Evolutionary conservation across 371 early-diverging fungal species (phyloP).

Genomic region (Syncephalis fuscata): DNA sequence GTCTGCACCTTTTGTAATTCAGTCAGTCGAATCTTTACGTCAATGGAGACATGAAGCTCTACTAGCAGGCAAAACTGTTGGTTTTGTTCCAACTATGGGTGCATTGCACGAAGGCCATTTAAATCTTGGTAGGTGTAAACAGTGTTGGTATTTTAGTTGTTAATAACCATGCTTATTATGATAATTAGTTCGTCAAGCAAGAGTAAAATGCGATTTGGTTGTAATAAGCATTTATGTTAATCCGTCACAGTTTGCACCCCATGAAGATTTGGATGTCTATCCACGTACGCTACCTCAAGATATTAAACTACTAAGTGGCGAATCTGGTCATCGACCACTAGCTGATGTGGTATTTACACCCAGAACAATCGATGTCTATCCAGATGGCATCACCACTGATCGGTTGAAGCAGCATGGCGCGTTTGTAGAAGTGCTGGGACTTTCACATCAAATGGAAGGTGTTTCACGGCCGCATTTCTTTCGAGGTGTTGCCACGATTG

Average conservation of each 20-base stretch:
- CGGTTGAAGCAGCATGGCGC: slow-evolving; percentile 62
- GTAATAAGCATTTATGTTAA: slow-evolving; percentile 89
- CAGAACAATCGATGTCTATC: slow-evolving; percentile 80
- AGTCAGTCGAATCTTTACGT: no score
- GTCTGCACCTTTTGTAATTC: no score
- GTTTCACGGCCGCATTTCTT: slow-evolving; percentile 88
- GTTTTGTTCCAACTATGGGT: slow-evolving; percentile 81
- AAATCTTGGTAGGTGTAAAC: slow-evolving; percentile 40
- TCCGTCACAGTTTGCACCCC: slow-evolving; percentile 93
- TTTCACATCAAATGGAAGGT: slow-evolving; percentile 86
- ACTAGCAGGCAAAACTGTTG: slow-evolving; percentile 22
- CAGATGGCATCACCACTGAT: slow-evolving; percentile 67
- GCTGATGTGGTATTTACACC: slow-evolving; percentile 63
- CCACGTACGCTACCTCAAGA: slow-evolving; percentile 77
- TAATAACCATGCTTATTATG: background rate
- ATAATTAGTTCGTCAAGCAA: slow-evolving; percentile 32
- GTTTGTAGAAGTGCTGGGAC: slow-evolving; percentile 82
- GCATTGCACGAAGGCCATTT: slow-evolving; percentile 85
- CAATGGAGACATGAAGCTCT: background rate
- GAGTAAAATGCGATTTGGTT: slow-evolving; percentile 39
- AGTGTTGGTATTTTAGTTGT: background rate
- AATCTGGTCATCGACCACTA: slow-evolving; percentile 6
- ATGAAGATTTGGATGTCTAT: slow-evolving; percentile 82
- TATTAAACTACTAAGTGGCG: slow-evolving; percentile 29
- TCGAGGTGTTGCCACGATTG: slow-evolving; percentile 93